A percentile compares a stretch with the other conserved stretches of the same genome.
Conservation (phyloP, 2,329 filamentous ascomycete genomes). For the Clarireedia monteithiana region DNA sequence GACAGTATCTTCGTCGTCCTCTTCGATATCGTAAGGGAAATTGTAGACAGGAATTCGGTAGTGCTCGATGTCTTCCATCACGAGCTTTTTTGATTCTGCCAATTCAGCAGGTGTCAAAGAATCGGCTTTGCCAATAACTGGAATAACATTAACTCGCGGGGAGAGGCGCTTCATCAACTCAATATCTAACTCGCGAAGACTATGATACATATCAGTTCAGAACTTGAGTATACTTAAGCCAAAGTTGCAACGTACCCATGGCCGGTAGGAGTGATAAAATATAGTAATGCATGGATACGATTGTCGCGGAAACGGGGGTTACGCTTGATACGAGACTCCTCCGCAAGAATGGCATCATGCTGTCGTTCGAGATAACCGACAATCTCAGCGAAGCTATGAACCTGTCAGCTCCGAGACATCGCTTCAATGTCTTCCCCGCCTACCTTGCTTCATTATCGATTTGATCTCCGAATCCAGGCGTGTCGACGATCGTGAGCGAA, state of each 20-base stretch:
- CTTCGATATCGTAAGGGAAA: slow-evolving; percentile 99
- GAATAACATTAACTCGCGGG: slow-evolving; percentile 96
- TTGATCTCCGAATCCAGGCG: slow-evolving; percentile 95
- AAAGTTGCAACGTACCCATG: slow-evolving; percentile 60
- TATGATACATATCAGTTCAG: slow-evolving; percentile 31
- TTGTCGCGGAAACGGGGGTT: slow-evolving; percentile 99
- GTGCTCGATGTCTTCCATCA: slow-evolving; percentile 99
- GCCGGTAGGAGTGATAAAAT: slow-evolving; percentile 98
- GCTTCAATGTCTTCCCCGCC: slow-evolving; percentile 17
- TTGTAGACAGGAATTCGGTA: slow-evolving; percentile 99
- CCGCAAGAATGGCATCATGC: slow-evolving; percentile 98
- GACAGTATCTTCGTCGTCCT: slow-evolving; percentile 98
- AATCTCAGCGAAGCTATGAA: slow-evolving; percentile 82
- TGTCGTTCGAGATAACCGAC: slow-evolving; percentile 97
- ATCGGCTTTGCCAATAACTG: slow-evolving; percentile 97
- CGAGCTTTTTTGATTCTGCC: slow-evolving; percentile 98
- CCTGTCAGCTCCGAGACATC: slow-evolving; percentile 23
- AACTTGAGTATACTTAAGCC: not conserved
- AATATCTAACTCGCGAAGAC: slow-evolving; percentile 96
- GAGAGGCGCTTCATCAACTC: slow-evolving; percentile 99
- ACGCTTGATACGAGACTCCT: slow-evolving; percentile 99
- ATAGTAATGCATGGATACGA: slow-evolving; percentile 94
- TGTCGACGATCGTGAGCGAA: slow-evolving; percentile 96
- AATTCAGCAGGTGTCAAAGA: slow-evolving; percentile 93
- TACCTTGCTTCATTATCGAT: slow-evolving; percentile 99